Conservation (phyloP, 2,329 filamentous ascomycete genomes). For the Colletotrichum truncatum region DNA sequence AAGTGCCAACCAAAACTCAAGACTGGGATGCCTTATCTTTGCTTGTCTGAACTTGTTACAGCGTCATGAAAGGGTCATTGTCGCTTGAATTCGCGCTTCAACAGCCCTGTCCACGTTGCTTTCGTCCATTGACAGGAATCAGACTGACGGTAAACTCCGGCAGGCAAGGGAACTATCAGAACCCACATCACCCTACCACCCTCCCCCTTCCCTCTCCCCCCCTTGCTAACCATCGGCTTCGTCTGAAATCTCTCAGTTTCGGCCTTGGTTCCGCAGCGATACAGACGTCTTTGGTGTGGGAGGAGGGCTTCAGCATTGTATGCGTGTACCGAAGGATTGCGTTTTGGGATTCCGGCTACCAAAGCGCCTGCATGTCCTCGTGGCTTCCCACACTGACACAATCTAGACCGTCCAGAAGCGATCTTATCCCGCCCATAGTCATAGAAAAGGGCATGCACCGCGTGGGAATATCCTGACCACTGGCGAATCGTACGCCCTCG, state of each 20-base stretch:
- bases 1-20: not conserved
- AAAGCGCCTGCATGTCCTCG: not conserved
- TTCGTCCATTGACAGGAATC: not conserved
- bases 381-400: not conserved
- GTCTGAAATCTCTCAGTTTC: not conserved
- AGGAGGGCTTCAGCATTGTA: not conserved
- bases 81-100: conserved; percentile 6
- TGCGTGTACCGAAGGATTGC: not conserved
- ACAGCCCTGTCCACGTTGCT: not conserved
- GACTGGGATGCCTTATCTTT: not conserved
- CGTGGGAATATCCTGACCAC: not conserved
- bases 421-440: not conserved
- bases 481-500: not conserved
- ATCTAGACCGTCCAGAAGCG: not conserved
- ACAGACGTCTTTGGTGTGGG: not conserved
- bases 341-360: not conserved
- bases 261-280: not conserved
- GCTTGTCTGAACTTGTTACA: not conserved
- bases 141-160: not conserved
- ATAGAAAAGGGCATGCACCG: not conserved
- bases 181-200: not conserved
- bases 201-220: not conserved
- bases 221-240: not conserved
- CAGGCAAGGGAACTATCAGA: not conserved
- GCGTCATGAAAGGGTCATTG: not conserved